Base-by-base conservation (phyloP, 2,329 filamentous ascomycete genomes). In the Emmonsia crescens region DNA sequence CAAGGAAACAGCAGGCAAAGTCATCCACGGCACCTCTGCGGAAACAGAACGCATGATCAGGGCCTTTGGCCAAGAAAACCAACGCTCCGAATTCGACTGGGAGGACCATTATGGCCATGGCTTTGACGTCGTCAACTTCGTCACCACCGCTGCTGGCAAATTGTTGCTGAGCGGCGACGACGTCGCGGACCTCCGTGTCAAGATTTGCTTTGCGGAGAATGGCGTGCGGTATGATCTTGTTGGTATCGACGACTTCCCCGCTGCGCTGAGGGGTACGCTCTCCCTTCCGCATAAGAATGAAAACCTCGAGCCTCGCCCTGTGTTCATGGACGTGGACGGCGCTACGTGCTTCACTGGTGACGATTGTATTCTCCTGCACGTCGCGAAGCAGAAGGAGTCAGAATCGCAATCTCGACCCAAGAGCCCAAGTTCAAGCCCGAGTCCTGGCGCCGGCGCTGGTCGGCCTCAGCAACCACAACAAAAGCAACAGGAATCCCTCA, bases 21-120 rank as follows among this genome's bases (percentile, higher is more conserved):
- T 95, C 12, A 74, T 91, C 61, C 90, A 90, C 65, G 89, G 88
- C 0, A 83, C 89, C 65, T 80, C 82, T 0, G 74, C 78, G 3
- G 84, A 89, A 69, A 85, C 86, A 0, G 75, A 78, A 64, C 69
- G 69, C 29, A 83, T 99, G 78, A 80, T 97, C 49, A 80, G 79
- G 60, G 90, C 89, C 0, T 97, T 99, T 75, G 89, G 91, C 0
- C 80, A 80, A 19, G 94, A 99, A 77, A 99, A 99, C 70, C 86
- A 89, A 61, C 78, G 82, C 4, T 80, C 78, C 0, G 79, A 83
- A 0, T 91, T 94, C 65, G 79, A 84, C 2, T 96, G 93, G 93
- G 78, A 86, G 4, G 76, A 76, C 0, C 75, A 82, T 29, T 99
- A 99, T 69, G 92, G 91, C 0, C 67, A 70, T 0, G 94, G 94